Percentiles rank a stretch among this genome's conserved stretches.
phyloP scores from a whole-genome alignment of 2,329 filamentous ascomycete species.

The Hypoxylon sp. region DNA sequence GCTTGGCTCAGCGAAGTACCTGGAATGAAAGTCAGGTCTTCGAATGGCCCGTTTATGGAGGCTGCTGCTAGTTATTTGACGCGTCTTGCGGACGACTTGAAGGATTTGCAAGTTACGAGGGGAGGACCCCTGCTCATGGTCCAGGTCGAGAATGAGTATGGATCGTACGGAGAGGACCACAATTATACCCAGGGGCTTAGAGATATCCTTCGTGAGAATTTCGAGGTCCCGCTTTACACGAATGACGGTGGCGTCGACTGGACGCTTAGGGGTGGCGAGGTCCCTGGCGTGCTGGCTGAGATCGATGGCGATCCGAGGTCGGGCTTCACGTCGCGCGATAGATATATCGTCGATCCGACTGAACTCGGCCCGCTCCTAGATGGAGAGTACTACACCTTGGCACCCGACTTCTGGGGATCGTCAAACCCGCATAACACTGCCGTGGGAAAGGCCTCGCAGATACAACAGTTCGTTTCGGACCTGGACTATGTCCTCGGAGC shows the following conservation, averaged over 20 bases:
- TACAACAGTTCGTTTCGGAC: slow-evolving; percentile 53
- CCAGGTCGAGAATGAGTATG: slow-evolving; percentile 68
- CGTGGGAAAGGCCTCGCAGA: slow-evolving; percentile 47
- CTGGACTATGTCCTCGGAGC: slow-evolving; percentile 58
- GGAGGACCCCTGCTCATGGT: slow-evolving; percentile 66
- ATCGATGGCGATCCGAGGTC: slow-evolving; percentile 61
- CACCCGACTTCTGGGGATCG: slow-evolving; percentile 62
- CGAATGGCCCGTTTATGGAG: slow-evolving; percentile 59
- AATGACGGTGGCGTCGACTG: slow-evolving; percentile 64
- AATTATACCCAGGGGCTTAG: slow-evolving; percentile 60
- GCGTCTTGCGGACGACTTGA: slow-evolving; percentile 57
- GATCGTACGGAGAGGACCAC: slow-evolving; percentile 63
- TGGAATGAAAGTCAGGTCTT: slow-evolving; percentile 59
- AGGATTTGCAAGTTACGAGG: slow-evolving; percentile 56
- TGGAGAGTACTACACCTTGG: slow-evolving; percentile 65
- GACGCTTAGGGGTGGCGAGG: slow-evolving; percentile 60
- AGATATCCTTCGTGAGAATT: slow-evolving; percentile 60
- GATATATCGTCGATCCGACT: slow-evolving; percentile 60
- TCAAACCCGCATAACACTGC: slow-evolving; percentile 57
- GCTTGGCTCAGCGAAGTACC: slow-evolving; percentile 61
- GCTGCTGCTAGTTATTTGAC: slow-evolving; percentile 58
- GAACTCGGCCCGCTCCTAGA: slow-evolving; percentile 63
- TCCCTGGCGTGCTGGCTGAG: slow-evolving; percentile 62
- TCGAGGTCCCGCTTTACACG: slow-evolving; percentile 64
- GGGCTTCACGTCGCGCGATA: slow-evolving; percentile 60